Base-by-base conservation (phyloP, 2,329 filamentous ascomycete genomes). In the Penicillium vulpinum region DNA sequence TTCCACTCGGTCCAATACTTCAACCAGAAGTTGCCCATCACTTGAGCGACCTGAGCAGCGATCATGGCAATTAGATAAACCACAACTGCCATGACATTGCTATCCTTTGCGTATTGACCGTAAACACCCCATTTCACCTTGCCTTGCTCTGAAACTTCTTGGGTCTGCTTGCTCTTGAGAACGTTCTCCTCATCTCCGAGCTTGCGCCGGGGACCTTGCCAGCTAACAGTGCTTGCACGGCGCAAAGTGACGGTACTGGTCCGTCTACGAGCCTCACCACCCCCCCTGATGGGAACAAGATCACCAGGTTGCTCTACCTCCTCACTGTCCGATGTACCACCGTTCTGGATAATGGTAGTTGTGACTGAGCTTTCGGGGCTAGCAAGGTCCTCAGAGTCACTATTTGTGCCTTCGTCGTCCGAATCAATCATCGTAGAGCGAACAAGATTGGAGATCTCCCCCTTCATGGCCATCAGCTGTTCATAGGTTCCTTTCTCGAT, bases 121-220 rank as follows among this genome's bases (percentile, higher is more conserved):
- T 99, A 99, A 28, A 99, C 93, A 62, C 87, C 84, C 92, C 94
- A 97, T 75, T 97, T 97, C 66, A 99, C 94, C 73, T 97, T 97
- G 69, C 94, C 94, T 77, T 99, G 92, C 74, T 99, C 92, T 2
- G 86, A 84, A 64, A 89, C 88, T 74, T 99, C 94, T 76, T 96
- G 95, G 55, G 82, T 83, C 75, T 97, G 92, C 70, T 88, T 91
- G 43, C 89, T 92, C 77, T 91, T 93, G 68, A 88, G 80, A 52
- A 72, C 63, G 36, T 84, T 85, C 51, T 90, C 86, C 75, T 97
- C 92, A 65, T 97, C 93, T 0, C 82, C 84, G 31, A 93, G 75
- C 75, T 94, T 96, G 65, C 92, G 91, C 59, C 91, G 85, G 22
- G 91, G 89, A 1, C 92, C 92, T 58, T 83, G 88, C 81, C 96